Evolutionary conservation across 2,329 filamentous ascomycete species (phyloP), one percentile per base, ranked within the genome.

Genomic region (Grosmannia clavigera): DNA sequence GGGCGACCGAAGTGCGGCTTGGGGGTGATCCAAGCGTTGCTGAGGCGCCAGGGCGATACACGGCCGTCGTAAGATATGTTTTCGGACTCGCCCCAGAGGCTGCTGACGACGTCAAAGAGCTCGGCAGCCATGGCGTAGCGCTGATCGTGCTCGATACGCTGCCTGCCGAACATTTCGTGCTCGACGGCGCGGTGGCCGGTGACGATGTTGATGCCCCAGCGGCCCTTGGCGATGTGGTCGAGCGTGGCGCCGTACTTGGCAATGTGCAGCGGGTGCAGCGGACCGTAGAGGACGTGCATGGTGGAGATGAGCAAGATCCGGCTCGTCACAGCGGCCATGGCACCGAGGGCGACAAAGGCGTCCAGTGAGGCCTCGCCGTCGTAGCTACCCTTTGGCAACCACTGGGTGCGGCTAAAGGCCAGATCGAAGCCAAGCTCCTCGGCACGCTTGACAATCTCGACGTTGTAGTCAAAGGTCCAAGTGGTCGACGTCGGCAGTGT

Each of bases 161-260:
- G 53, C 9, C 53, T 10, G 53, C 53, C 53, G 38, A 55, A 55
- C 53, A 55, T 55, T n/a, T 55, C 53, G 31, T 55, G 53, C 53
- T 55, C 53, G 14, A 55, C 53, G 4, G 53, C 31, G 53, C 53
- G 53, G 29, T 55, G 53, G 29, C 53, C 53, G 6, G 53, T 55
- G 14, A 55, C 53, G 12, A 55, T 55, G n/a, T 55, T 55, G 53
- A 55, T 55, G 31, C 53, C 53, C 53, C 53, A 55, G 53, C 53
- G 53, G 29, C 53, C 53, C 6, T 38, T 22, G 53, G 53, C 31
- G 25, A 55, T 55, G 31, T 55, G 53, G 53, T 55, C 53, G 4
- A 55, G 53, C 19, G 53, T 55, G 31, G 53, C 53, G 10, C 53
- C 53, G 31, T 35, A 55, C 31, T 55, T 55, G 31, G 53, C 53